Evolutionary conservation across 139 green algal genomes (phyloP), one percentile per base, ranked within the genome.

Genomic region (Chlorella sp.): DNA sequence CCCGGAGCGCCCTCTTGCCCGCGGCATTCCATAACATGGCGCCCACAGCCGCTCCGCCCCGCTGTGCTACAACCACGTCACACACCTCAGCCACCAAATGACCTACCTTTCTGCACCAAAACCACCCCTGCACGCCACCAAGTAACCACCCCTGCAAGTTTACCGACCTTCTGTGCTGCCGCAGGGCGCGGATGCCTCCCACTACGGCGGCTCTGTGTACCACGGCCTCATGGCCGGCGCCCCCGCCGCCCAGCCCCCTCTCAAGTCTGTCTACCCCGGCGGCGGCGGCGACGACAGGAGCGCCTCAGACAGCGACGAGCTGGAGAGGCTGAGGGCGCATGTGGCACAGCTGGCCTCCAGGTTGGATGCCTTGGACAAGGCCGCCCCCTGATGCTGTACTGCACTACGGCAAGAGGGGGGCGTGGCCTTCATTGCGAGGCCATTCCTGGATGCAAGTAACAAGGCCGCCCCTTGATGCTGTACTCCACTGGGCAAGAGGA

Each of bases 141-240:
- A 28, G 26, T 57, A 57, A 57, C 7, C 9, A 57, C 9, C 48
- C 66, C 66, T n/a, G 14, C 69, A 21, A 11, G 14, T 3, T 3
- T 24, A 19, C 57, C 40, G 40, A 11, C 28, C 12, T 3, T 15
- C n/a, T 28, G 32, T 76, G 22, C 34, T 76, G 11, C 21, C 69
- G 39, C 69, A 88, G 85, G 85, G 85, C 30, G 68, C 34, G 19
- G 85, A 88, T 40, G 37, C 85, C 19, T 88, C 85, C 39, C 85
- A 88, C 85, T 88, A 88, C 28, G 85, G 85, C 39, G 85, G 85
- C 28, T 53, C 68, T 5, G 85, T 40, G 39, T 88, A 88, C 85
- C 30, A 82, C 30, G 85, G 85, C 85, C 30, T 88, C 16, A 40
- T 37, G 12, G 14, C 9, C 9, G 61, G 22, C 24, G 34, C 32